Conservation (phyloP, 106 monocot species). For the Phalaenopsis equestris region DNA sequence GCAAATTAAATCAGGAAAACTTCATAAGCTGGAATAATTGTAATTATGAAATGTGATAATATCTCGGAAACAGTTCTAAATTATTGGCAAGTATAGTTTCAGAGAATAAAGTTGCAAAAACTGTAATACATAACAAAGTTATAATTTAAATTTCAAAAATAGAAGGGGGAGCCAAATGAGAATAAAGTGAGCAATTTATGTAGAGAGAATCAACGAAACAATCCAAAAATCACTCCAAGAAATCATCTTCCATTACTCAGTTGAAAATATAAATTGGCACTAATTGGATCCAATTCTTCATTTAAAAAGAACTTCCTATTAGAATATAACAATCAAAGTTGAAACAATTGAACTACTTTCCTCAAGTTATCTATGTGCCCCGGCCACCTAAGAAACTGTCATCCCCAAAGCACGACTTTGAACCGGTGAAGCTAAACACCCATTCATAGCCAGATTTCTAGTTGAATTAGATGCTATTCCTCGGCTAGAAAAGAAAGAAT, state of each 20-base stretch:
- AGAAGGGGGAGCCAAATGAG: neutral
- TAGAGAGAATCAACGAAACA: neutral
- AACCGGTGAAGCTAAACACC: too few species aligned
- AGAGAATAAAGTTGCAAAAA: neutral
- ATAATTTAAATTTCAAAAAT: neutral
- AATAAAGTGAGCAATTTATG: neutral
- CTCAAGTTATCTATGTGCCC: neutral
- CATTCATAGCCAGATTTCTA: too few species aligned
- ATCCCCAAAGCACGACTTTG: too few species aligned
- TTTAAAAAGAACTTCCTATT: neutral
- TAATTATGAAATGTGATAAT: neutral
- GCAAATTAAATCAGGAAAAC: neutral
- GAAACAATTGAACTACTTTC: neutral
- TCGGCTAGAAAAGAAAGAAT: too few species aligned
- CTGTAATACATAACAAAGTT: neutral
- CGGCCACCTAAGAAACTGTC: too few species aligned
- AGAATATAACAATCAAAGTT: neutral
- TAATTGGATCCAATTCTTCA: neutral
- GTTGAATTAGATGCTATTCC: too few species aligned
- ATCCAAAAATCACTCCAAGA: neutral
- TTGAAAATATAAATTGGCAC: neutral
- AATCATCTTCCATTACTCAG: neutral
- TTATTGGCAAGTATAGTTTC: neutral
- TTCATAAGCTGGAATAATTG: neutral
- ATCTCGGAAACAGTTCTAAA: neutral